Evolutionary conservation across 495 filamentous ascomycete genomes (phyloP), one percentile per base, ranked within the genome.

Genomic region (Ascobolus immersus): DNA sequence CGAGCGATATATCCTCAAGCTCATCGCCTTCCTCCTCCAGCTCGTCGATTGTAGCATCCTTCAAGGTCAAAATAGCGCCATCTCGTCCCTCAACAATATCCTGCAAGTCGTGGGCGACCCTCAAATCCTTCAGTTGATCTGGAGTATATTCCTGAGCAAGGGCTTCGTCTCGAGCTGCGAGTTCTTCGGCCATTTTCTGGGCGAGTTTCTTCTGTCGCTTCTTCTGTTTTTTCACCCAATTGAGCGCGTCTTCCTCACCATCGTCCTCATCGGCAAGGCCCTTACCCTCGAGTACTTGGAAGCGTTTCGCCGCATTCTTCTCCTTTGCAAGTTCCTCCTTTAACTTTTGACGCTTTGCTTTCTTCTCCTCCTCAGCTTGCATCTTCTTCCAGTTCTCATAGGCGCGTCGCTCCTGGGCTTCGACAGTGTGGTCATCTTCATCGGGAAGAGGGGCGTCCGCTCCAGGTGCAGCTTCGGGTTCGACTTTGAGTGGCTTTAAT

Each of bases 11-110:
- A 44, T 82, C 79, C 50, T 94, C 75, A 18, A 96, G 61, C 52
- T 93, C 84, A 47, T 96, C 86, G 10, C 73, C 82, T 37, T 89
- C 82, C 18, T 79, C 44, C 35, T 89, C 78, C 24, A 81, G 71
- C 38, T 79, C 69, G 34, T 77, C 71, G 30, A 96, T 71, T 3
- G 72, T 76, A 0, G 76, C 67, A 51, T 96, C 86, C 40, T 89
- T 92, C 10, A 96, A 61, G 0, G 80, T 91, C 35, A 96, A 58
- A 21, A 96, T 64, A n/a, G 37, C 46, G 3, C 25, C 25, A n/a
- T n/a, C n/a, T n/a, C n/a, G n/a, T 0, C 51, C 56, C 21, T 73
- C 77, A 11, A 70, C 70, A 41, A 96, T 81, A 6, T 71, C 67
- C 2, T 59, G 64, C 22, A 78, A 45, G 45, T 79, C 75, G 51